Evolutionary conservation across 1,284 basidiomycete genomes (phyloP), one percentile per base, ranked within the genome.

Genomic region (Leccinum pseudoinsigne): DNA sequence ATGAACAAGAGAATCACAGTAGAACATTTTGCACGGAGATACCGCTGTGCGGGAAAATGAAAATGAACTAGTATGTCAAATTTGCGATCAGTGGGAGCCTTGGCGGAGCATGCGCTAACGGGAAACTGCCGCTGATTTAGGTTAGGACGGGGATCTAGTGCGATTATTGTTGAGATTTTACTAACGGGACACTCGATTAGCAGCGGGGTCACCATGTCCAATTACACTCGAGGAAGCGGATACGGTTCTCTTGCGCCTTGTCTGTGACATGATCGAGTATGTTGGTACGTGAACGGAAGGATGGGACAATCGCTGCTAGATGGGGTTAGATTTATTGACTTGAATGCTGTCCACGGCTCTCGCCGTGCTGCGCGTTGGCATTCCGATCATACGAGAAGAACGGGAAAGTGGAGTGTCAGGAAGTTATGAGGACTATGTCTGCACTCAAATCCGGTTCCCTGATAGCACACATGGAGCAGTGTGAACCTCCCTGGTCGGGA

Each of bases 351-450:
- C 54, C 59, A 57, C 38, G 34, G 42, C 45, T 59, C 54, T 40
- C 36, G 9, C 36, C 6, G 54, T 56, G 64, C 62, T 63, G 60
- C 54, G 59, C 28, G 11, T 4, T 53, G 42, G 51, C 56, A 28
- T 56, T 34, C 38, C 16, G 62, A 62, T 62, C 69, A 21, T 50
- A 47, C 26, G 12, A 61, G 54, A 69, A 63, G 68, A 34, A 54
- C 51, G 57, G 58, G 51, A 61, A 57, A 59, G 40, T 51, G 50
- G 42, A 45, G 10, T 47, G 45, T 21, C 18, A 47, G 18, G 45
- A 47, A 12, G 10, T 47, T 18, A 5, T 3, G 45, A 18, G 18
- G 45, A 18, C 21, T 21, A 8, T 50, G 21, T 21, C 3, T 50
- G 21, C 11, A 11, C 18, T 50, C 21, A 21, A 14, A 28, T 28